phyloP scores from a whole-genome alignment of 2,329 filamentous ascomycete genomes.

The Xylariaceae sp. region DNA sequence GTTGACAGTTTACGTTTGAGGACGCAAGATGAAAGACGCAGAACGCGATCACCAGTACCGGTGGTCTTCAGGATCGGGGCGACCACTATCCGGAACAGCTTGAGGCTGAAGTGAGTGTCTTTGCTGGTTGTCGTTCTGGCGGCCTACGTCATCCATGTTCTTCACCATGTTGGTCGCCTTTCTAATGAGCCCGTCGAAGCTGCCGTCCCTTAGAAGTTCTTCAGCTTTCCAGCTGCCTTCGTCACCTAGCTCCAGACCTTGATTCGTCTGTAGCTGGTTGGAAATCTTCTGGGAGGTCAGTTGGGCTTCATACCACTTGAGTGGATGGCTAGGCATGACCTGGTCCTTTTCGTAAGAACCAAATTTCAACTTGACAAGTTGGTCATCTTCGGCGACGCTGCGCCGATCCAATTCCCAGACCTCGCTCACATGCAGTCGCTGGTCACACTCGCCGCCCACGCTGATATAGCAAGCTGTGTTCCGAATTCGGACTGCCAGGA shows the following conservation, averaged over 20 bases:
- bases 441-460: not conserved
- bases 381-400: not conserved
- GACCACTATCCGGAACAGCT: slow-evolving; percentile 8
- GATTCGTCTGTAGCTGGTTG: slow-evolving; percentile 20
- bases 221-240: slow-evolving; percentile 25
- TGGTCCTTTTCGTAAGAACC: slow-evolving; percentile 1
- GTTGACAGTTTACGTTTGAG: no score
- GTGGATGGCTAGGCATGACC: slow-evolving; percentile 9
- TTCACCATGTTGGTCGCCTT: slow-evolving; percentile 24
- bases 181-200: slow-evolving; percentile 24
- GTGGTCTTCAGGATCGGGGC: not conserved
- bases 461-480: slow-evolving; percentile 23
- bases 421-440: slow-evolving; percentile 26
- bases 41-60: slow-evolving; percentile 11
- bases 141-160: slow-evolving; percentile 29
- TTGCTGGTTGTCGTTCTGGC: slow-evolving; percentile 28
- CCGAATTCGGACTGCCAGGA: slow-evolving; percentile 23
- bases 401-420: slow-evolving; percentile 26
- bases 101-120: slow-evolving; percentile 4
- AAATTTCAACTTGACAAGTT: slow-evolving; percentile 10
- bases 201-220: slow-evolving; percentile 20
- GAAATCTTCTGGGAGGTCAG: slow-evolving; percentile 20
- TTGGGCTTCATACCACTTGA: slow-evolving; percentile 29
- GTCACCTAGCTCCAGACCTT: slow-evolving; percentile 24
- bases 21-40: no score